Evolutionary conservation across 2,329 filamentous ascomycete genomes (phyloP).

Genomic region (Aspergillus novoparasiticus): DNA sequence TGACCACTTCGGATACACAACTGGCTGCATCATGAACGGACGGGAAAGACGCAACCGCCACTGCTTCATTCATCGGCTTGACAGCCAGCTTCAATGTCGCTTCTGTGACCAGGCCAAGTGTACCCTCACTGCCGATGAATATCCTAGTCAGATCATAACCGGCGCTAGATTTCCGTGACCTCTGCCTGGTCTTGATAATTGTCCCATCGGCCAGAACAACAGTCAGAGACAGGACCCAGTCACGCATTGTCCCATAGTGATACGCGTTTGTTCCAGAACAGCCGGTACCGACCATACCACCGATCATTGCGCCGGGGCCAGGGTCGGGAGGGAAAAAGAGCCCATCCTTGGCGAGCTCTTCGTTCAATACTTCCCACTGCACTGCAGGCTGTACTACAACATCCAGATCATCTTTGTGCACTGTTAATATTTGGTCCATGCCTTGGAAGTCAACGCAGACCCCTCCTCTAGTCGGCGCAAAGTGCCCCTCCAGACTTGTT

Average conservation of each 20-base stretch:
- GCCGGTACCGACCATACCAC: conserved; percentile 63
- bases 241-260: conserved; percentile 90
- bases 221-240: conserved; percentile 86
- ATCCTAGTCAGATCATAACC: conserved; percentile 89
- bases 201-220: conserved; percentile 93
- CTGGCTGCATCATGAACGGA: conserved; percentile 72
- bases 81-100: conserved; percentile 85
- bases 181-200: conserved; percentile 82
- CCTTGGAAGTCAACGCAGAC: conserved; percentile 82
- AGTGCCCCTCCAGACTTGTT: conserved; percentile 88
- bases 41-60: conserved; percentile 73
- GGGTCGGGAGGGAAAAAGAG: conserved; percentile 93
- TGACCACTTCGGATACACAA: conserved; percentile 79
- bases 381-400: conserved; percentile 80
- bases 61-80: conserved; percentile 75
- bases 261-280: conserved; percentile 81
- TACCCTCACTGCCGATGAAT: conserved; percentile 90
- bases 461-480: conserved; percentile 79
- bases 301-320: conserved; percentile 88
- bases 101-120: conserved; percentile 87
- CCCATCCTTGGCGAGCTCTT: conserved; percentile 70
- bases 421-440: conserved; percentile 77
- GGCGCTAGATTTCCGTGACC: conserved; percentile 84
- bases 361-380: conserved; percentile 84
- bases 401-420: conserved; percentile 78